phyloP scores from a whole-genome alignment of 2,329 filamentous ascomycete species.

The Cladosporium sp. region DNA sequence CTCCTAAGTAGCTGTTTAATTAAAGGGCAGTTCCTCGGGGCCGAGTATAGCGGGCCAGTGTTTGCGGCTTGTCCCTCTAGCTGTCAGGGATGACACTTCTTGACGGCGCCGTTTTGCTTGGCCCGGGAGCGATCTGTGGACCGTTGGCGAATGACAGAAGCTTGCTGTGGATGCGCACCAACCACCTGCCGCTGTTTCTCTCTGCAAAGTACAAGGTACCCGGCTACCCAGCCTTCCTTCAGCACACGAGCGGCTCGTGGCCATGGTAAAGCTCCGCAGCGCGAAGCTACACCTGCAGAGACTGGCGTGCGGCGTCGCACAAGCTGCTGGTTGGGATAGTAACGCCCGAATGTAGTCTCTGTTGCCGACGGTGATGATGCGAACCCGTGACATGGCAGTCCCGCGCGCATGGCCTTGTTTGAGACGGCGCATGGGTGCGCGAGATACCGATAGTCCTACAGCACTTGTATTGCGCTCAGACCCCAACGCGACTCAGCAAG shows the following conservation, averaged over 20 bases:
- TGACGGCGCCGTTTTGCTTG: constrained; percentile 4
- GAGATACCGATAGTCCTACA: neutral
- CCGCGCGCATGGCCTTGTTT: neutral
- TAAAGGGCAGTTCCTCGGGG: constrained; percentile 10
- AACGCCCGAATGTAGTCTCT: neutral
- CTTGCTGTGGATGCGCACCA: constrained; percentile 1
- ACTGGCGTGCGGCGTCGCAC: neutral
- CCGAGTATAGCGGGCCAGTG: neutral
- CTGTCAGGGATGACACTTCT: constrained; percentile 7
- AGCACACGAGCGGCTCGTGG: neutral
- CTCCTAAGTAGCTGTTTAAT: constrained; percentile 11
- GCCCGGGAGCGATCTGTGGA: constrained; percentile 5
- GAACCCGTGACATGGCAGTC: neutral
- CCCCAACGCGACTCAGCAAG: neutral
- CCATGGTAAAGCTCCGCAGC: neutral
- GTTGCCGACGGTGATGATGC: neutral
- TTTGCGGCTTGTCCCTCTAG: neutral
- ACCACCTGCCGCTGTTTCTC: constrained; percentile 1
- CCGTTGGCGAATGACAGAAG: constrained; percentile 9
- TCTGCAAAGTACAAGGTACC: neutral
- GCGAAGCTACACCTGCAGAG: neutral
- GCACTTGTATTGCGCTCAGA: neutral
- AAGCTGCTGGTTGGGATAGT: neutral
- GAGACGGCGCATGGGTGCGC: neutral
- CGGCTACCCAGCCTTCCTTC: constrained; percentile 1